Evolutionary conservation across 2,329 filamentous ascomycete species (phyloP), one percentile per base, ranked within the genome.

Genomic region (Talaromyces atroroseus): DNA sequence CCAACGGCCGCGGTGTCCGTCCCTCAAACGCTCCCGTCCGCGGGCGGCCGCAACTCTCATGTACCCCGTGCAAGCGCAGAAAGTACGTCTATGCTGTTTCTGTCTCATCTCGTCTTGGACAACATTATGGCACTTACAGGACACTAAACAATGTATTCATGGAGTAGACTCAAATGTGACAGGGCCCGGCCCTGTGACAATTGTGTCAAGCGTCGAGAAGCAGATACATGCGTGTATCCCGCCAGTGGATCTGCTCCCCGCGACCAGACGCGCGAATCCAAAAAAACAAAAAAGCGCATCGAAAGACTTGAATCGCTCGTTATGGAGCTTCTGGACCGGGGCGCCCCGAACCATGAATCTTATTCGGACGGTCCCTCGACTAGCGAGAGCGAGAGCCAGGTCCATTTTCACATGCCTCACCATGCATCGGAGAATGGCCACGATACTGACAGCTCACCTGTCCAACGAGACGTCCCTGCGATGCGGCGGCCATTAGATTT

Each of bases 181-280:
- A 34, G 56, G 24, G 56, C 52, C 11, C 26, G 56, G 20, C 56
- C 56, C 21, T 58, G 56, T 34, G 56, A 58, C 48, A 58, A 58
- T 48, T 58, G 56, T 44, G 34, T 58, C 29, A 58, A 58, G 49
- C 47, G 56, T 23, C 47, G 56, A 11, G 56, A 58, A 53, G 52
- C 40, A 48, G 56, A 55, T 29, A 55, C 40, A 11, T 58, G 56
- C 23, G 40, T 52, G 20, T 58, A 58, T 49, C 56, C 56, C 44
- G 40, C 44, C 23, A 58, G 26, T 58, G 51, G 46, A 36, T 46
- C 56, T 45, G 29, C 40, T 21, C 24, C 42, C 18, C 56, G 49
- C 40, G 56, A 58, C 34, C 56, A 58, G 52, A 52, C 56, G 34
- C 56, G 56, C 47, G 56, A 54, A 48, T 58, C 56, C 3, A 58